Percentiles rank a stretch among this genome's conserved stretches.
These are phyloP conservation scores for Elymus sibiricus DNA, from an alignment of 176 grass and related monocot species.

Conservation along the genomic window DNA sequence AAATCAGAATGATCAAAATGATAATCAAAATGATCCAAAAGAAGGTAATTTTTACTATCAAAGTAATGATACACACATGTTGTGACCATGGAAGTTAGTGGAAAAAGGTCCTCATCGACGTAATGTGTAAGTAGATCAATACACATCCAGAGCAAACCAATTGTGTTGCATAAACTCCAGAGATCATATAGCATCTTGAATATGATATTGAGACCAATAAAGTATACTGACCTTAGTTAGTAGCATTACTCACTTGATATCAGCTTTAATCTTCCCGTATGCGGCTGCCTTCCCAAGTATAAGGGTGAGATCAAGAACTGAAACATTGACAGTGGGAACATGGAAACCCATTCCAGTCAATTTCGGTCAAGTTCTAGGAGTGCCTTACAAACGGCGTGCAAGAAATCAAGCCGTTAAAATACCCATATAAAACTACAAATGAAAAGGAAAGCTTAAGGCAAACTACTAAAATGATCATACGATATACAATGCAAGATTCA, in stretches of 20 bases:
- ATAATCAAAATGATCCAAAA: too few relatives aligned
- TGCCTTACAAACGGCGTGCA: slow-evolving; percentile 66
- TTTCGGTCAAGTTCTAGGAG: slow-evolving; percentile 66
- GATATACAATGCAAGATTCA: neutral
- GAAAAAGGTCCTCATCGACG: slow-evolving; percentile 93
- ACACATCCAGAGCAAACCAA: neutral
- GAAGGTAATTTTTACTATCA: neutral
- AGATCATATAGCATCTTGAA: neutral
- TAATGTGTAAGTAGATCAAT: neutral
- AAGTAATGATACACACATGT: slow-evolving; percentile 38
- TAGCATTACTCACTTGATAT: slow-evolving; percentile 50
- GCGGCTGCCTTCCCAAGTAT: too few relatives aligned
- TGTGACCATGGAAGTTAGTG: slow-evolving; percentile 83
- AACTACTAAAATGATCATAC: neutral
- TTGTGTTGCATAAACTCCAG: too few relatives aligned
- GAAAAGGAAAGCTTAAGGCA: neutral
- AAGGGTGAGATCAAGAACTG: slow-evolving; percentile 53
- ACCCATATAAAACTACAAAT: too few relatives aligned
- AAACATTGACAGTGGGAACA: slow-evolving; percentile 66
- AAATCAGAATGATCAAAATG: too few relatives aligned
- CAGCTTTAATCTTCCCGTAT: slow-evolving; percentile 73
- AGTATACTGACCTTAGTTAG: too few relatives aligned
- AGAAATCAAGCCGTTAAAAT: neutral
- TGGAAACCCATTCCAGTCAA: slow-evolving; percentile 77
- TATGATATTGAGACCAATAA: too few relatives aligned